phyloP scores from a whole-genome alignment of 331 rosid genomes.

The Prunus yedoensis region DNA sequence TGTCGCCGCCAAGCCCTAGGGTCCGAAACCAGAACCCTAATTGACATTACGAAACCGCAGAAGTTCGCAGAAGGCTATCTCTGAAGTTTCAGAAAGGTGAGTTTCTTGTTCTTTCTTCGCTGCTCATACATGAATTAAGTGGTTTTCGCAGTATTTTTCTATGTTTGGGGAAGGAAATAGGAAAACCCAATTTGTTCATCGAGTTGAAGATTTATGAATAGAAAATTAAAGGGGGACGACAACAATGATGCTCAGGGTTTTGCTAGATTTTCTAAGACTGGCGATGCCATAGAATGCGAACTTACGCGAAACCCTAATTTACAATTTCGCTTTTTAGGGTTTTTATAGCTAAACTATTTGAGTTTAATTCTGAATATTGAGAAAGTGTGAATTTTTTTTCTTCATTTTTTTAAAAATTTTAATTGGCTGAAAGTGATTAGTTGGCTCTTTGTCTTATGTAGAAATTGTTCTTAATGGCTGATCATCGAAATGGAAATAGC shows the following conservation, averaged over 20 bases:
- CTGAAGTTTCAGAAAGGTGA: conserved; percentile 10
- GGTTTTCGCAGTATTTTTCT: not conserved
- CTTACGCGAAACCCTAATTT: conserved; percentile 18
- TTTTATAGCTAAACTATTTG: not conserved
- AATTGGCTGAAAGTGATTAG: not conserved
- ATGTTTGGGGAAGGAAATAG: not conserved
- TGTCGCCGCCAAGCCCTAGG: conserved; percentile 1
- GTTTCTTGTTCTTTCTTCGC: not conserved
- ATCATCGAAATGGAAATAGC: conserved; percentile 44
- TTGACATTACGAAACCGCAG: not conserved
- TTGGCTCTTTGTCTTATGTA: conserved; percentile 7
- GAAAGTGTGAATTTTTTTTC: not conserved
- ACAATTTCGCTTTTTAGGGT: not conserved
- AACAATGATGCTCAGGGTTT: not conserved
- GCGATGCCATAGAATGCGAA: not conserved
- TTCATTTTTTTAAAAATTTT: too few species aligned
- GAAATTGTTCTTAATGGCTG: conserved; percentile 36
- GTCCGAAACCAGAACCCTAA: conserved; percentile 13
- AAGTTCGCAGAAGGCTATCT: not conserved
- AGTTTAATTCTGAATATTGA: not conserved
- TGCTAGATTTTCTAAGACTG: not conserved
- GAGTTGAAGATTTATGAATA: not conserved
- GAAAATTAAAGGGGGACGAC: not conserved
- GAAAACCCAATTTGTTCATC: conserved; percentile 20
- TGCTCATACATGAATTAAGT: not conserved